Base-by-base conservation (phyloP, 192 early-diverging fungal species). In the Linnemannia exigua region DNA sequence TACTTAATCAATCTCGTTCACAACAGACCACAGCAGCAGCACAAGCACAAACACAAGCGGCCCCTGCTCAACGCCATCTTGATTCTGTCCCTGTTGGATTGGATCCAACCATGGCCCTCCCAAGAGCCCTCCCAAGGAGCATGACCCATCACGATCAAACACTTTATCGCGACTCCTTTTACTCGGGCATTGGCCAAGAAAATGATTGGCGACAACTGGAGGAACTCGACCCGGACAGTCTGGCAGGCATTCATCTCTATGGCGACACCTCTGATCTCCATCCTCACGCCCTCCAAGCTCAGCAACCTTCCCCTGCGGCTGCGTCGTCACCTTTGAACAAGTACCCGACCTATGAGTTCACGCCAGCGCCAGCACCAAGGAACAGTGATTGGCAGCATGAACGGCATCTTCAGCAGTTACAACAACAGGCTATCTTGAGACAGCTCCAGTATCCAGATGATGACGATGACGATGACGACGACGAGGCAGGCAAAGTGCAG, bases 131-230 rank as follows among this genome's bases (percentile, higher is more conserved):
- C 31, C 84, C 84, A 61, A 79, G 78, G 22, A 77, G 41, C 17
- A 54, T 47, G 35, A 28, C 58, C 28, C 74, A 77, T 69, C 74
- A 38, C 1, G 73, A 79, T 35, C 67, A 75, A 33, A 67, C 77
- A 7, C 68, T 68, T 28, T 67, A 63, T 41, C 83, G 83, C 36
- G 84, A 86, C 37, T 86, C 84, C 25, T 80, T 86, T 46, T 86
- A 80, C 25, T 80, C 84, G n/a, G 84, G 84, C 31, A 86, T 86
- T 58, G 79, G 79, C 33, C 68, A 79, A 37, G 84, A 79, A 3
- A 86, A 77, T 31, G 84, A 86, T 22, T 86, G 84, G 84, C 78
- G 75, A 7, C 84, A 86, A 41, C 63, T 86, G 0, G 78, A 76
- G 28, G 74, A 86, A 4, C 70, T 86, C 15, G 84, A 86, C 48